phyloP scores from a whole-genome alignment of 495 filamentous ascomycete species.

The Xylaria flabelliformis region DNA sequence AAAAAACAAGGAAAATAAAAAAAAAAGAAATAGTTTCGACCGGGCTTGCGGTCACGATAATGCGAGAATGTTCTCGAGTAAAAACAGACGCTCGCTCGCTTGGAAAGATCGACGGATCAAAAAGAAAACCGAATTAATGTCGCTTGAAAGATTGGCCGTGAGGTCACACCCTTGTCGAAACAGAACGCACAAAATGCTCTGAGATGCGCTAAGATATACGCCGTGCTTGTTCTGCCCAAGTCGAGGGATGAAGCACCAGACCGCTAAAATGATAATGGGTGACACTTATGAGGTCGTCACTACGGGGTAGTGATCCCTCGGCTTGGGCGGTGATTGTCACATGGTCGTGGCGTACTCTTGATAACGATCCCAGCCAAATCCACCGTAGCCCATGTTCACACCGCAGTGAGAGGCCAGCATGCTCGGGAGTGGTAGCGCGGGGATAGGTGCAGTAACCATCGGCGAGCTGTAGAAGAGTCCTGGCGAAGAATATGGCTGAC shows the following conservation, averaged over 20 bases:
- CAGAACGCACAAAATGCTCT: conserved; percentile 50
- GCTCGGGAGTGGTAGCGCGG: conserved; percentile 85
- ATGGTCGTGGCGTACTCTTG: conserved; percentile 67
- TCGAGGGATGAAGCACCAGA: conserved; percentile 30
- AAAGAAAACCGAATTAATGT: conserved; percentile 32
- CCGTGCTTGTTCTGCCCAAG: conserved; percentile 33
- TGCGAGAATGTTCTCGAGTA: conserved; percentile 36
- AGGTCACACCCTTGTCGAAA: conserved; percentile 48
- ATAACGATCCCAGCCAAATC: conserved; percentile 79
- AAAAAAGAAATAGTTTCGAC: conserved; percentile 43
- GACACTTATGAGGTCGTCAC: conserved; percentile 45
- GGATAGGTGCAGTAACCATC: conserved; percentile 71
- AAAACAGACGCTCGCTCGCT: conserved; percentile 51
- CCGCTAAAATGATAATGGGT: conserved; percentile 28
- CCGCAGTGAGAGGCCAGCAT: conserved; percentile 87
- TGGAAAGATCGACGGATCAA: conserved; percentile 36
- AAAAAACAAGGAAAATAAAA: conserved; percentile 18
- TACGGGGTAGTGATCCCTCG: conserved; percentile 46
- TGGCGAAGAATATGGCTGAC: conserved; percentile 76
- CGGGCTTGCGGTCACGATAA: conserved; percentile 50
- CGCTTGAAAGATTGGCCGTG: conserved; percentile 37
- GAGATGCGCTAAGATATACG: conserved; percentile 38
- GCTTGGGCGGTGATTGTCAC: conserved; percentile 62
- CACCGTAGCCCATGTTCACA: conserved; percentile 72
- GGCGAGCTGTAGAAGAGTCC: conserved; percentile 66